A percentile compares a stretch with the other conserved stretches of the same genome.
These are phyloP conservation scores for Ceriops zippeliana DNA, from an alignment of 345 rosid species.

Conservation along the genomic window DNA sequence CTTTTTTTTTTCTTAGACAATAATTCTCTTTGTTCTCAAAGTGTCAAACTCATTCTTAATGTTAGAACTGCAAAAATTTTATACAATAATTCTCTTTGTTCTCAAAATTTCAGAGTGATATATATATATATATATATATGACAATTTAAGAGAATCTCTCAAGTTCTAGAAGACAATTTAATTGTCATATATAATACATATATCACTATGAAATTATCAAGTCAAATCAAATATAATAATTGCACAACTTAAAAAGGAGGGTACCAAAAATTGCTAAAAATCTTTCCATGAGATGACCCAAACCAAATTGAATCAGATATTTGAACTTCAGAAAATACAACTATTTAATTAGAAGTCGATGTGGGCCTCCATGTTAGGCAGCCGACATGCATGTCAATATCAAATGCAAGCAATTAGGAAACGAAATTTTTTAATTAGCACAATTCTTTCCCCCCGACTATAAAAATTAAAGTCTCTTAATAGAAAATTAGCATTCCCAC, in stretches of 20 bases:
- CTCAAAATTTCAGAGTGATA: too few species aligned
- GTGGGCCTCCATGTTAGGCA: conserved; percentile 24
- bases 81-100: too few species aligned
- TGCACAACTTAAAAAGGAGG: neutral
- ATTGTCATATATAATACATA: neutral
- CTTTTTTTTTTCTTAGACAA: too few species aligned
- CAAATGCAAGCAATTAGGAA: neutral
- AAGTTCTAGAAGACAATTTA: too few species aligned
- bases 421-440: neutral
- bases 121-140: too few species aligned
- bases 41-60: too few species aligned
- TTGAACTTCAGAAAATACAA: neutral
- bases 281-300: conserved; percentile 13
- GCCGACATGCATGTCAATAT: neutral
- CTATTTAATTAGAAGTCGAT: neutral
- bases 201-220: neutral
- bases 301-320: conserved; percentile 16
- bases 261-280: neutral
- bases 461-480: neutral
- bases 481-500: neutral
- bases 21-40: too few species aligned
- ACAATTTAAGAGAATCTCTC: too few species aligned
- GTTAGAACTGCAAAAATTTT: too few species aligned
- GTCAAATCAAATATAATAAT: neutral
- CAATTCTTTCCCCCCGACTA: neutral